These are phyloP conservation scores for Immersiella caudata DNA, from an alignment of 495 filamentous ascomycete genomes.

Conservation along the genomic window DNA sequence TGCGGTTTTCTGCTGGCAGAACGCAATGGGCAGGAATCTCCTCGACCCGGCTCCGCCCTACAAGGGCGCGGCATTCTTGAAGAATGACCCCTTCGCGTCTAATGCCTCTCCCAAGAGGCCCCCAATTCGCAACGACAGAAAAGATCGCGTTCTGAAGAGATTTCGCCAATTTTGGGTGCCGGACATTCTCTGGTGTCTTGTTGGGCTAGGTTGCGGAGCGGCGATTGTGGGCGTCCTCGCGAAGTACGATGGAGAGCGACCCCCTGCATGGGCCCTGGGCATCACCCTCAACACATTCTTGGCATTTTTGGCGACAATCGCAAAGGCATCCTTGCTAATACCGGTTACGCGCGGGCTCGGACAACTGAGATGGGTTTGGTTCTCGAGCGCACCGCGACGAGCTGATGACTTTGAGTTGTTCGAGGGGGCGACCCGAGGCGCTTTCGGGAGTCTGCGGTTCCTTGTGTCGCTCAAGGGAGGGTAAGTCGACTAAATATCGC, in stretches of 20 bases:
- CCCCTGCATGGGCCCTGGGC: constrained; percentile 2
- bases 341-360: background rate
- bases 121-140: background rate
- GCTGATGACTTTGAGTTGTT: constrained; percentile 4
- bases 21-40: background rate
- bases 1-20: background rate
- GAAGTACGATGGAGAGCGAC: background rate
- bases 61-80: background rate
- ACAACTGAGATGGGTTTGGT: constrained; percentile 3
- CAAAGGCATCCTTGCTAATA: background rate
- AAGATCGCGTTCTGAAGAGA: background rate
- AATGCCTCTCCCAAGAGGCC: background rate
- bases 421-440: background rate
- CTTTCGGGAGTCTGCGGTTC: constrained; percentile 1
- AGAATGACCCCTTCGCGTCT: background rate
- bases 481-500: background rate
- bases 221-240: background rate
- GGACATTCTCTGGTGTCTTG: background rate
- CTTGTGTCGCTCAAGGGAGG: background rate
- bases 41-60: background rate
- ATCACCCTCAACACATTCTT: constrained; percentile 4
- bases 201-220: background rate
- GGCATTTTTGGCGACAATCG: constrained; percentile 4
- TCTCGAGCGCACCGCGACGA: background rate
- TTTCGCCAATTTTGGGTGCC: constrained; percentile 1